A percentile compares a stretch with the other conserved stretches of the same genome.
Evolutionary conservation across 2,329 filamentous ascomycete genomes (phyloP).

Genomic region (Hymenoscyphus repandus): DNA sequence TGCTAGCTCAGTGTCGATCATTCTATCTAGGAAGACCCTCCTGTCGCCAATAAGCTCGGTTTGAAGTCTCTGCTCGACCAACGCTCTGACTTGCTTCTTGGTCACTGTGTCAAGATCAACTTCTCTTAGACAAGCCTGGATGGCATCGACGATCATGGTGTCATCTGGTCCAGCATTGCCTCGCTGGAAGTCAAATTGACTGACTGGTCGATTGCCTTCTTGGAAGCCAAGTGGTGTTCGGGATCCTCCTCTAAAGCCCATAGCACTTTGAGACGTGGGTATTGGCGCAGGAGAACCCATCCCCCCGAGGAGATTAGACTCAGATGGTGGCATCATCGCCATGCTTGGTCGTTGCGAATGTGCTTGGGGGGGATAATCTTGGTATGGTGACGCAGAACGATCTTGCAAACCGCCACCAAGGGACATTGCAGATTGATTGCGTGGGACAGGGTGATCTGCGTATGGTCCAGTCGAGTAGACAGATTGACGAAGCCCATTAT

Average conservation of each 20-base stretch:
- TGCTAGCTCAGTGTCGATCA: slow-evolving; percentile 89
- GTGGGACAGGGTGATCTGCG: slow-evolving; percentile 43
- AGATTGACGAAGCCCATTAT: slow-evolving; percentile 43
- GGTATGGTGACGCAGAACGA: slow-evolving; percentile 52
- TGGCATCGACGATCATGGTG: slow-evolving; percentile 73
- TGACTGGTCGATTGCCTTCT: slow-evolving; percentile 38
- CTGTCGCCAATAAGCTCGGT: slow-evolving; percentile 83
- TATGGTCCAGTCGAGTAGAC: slow-evolving; percentile 40
- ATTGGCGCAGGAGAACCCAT: slow-evolving; percentile 31
- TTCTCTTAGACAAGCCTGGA: slow-evolving; percentile 75
- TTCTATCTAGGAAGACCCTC: slow-evolving; percentile 81
- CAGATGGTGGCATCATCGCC: slow-evolving; percentile 48
- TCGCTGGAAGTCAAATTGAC: slow-evolving; percentile 57
- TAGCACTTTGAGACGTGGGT: slow-evolving; percentile 36
- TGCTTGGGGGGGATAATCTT: slow-evolving; percentile 44
- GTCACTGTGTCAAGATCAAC: slow-evolving; percentile 96
- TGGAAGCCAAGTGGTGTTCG: slow-evolving; percentile 42
- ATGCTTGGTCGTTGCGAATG: slow-evolving; percentile 47
- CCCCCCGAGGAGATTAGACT: slow-evolving; percentile 15
- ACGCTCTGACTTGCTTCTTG: slow-evolving; percentile 90
- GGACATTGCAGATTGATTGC: slow-evolving; percentile 71
- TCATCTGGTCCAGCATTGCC: slow-evolving; percentile 66
- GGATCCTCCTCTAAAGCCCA: slow-evolving; percentile 39
- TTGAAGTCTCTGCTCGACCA: slow-evolving; percentile 91
- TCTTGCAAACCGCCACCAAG: slow-evolving; percentile 42